Conservation (phyloP, 257 asterid species). For the Nicotiana tabacum region DNA sequence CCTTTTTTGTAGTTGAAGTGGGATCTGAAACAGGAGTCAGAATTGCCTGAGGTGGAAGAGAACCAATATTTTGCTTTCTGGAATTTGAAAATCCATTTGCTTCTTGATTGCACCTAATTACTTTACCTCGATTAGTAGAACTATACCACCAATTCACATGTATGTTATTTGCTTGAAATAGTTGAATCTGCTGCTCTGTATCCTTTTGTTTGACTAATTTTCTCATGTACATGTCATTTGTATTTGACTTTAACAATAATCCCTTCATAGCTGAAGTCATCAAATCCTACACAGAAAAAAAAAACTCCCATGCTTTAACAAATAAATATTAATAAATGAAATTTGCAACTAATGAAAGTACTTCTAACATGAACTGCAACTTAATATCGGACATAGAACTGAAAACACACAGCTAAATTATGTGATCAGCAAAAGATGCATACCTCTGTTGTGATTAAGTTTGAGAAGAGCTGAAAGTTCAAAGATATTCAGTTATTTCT, state of each 20-base stretch:
- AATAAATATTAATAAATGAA: not conserved
- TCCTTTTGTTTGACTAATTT: constrained; percentile 32
- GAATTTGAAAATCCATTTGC: constrained; percentile 25
- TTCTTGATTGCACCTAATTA: constrained; percentile 21
- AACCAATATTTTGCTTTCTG: constrained; percentile 16
- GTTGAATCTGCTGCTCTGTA: constrained; percentile 20
- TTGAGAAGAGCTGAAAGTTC: not conserved
- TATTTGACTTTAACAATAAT: constrained; percentile 37
- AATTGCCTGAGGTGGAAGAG: constrained; percentile 35
- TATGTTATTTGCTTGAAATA: constrained; percentile 13
- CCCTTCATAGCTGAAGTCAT: constrained; percentile 39
- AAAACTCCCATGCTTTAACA: not conserved
- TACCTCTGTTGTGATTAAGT: not conserved
- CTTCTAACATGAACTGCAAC: not conserved
- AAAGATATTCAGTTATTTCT: not conserved
- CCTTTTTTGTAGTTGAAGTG: constrained; percentile 58
- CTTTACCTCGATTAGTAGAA: constrained; percentile 15
- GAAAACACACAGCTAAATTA: not conserved
- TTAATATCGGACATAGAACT: not conserved
- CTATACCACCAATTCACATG: constrained; percentile 15
- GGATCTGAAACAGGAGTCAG: constrained; percentile 59
- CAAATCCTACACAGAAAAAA: not conserved
- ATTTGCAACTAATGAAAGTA: not conserved
- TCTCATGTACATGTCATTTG: constrained; percentile 29
- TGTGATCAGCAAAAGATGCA: not conserved